A percentile compares a stretch with the other conserved stretches of the same genome.
Conservation (phyloP, 2,329 filamentous ascomycete genomes). For the Pseudogymnoascus sp. region DNA sequence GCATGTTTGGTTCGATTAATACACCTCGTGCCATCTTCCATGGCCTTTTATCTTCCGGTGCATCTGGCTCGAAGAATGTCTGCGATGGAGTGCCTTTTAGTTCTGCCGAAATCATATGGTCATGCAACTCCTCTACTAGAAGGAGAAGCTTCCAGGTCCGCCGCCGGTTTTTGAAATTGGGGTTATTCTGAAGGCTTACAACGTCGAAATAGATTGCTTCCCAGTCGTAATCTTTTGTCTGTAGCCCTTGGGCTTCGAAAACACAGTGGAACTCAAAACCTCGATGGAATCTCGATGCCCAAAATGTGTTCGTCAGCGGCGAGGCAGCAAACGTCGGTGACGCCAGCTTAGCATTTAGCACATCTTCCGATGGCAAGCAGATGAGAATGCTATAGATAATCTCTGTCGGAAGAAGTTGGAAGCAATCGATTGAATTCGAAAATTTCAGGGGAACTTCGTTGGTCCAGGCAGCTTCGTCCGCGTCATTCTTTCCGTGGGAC, state of each 20-base stretch:
- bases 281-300: background rate
- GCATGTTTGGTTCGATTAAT: background rate
- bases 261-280: background rate
- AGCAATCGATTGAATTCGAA: background rate
- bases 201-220: background rate
- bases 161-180: too few species aligned
- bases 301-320: background rate
- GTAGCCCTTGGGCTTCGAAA: background rate
- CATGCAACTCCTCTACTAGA: background rate
- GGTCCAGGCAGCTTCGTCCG: background rate
- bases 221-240: background rate
- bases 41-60: background rate
- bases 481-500: background rate
- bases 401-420: background rate
- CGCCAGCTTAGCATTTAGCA: background rate
- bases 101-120: background rate
- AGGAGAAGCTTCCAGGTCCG: slow-evolving; percentile 2
- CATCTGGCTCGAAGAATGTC: background rate
- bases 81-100: background rate
- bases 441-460: background rate
- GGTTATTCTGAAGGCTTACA: background rate
- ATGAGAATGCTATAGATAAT: background rate
- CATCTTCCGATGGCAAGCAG: background rate
- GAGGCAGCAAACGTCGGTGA: background rate
- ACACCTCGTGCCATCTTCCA: background rate